Evolutionary conservation across 1,139 yeast species (phyloP), one percentile per base, ranked within the genome.

Genomic region (Hansenula anomala): DNA sequence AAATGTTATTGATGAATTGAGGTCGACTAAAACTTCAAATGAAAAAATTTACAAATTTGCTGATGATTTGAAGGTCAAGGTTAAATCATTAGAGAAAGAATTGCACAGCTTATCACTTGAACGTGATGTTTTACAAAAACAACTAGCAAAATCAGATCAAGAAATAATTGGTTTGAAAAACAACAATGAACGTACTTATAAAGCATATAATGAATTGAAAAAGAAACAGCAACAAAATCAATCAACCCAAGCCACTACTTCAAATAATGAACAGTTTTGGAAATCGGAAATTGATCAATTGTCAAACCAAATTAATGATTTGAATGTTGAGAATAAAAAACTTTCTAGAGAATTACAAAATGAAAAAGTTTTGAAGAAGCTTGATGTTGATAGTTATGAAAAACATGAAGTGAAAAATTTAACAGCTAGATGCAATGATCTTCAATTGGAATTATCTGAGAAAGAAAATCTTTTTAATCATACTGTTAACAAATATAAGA

Each of bases 401-500:
- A 46, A 51, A 17, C 35, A 44, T 18, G 56, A 54, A 34, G 30
- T 52, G 5, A 48, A 46, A 29, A 44, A 48, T 4, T 40, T 54
- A 20, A 42, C 51, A 6, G 33, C 50, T 0, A 51, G 45, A 37
- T 45, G 50, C 33, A 53, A 53, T 34, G 49, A 45, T 1, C 38
- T 48, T 6, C 52, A 52, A 36, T 12, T 42, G 23, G 48, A 46
- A 25, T 15, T 52, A 3, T 32, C 47, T 14, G 53, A 53, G 12
- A 49, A 46, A 30, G 51, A 50, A 6, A 34, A 36, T 23, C 27
- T 38, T 9, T 9, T 46, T 9, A 35, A 35, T n/a, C 40, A 43
- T 30, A 28, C 45, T 22, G 16, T 43, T 6, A 24, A 39, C 4
- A 42, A 40, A 15, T 36, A 39, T 12, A 40, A 43, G n/a, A 44